These are phyloP conservation scores for Ophiocordyceps unilateralis DNA, from an alignment of 2,329 filamentous ascomycete genomes.

Conservation along the genomic window DNA sequence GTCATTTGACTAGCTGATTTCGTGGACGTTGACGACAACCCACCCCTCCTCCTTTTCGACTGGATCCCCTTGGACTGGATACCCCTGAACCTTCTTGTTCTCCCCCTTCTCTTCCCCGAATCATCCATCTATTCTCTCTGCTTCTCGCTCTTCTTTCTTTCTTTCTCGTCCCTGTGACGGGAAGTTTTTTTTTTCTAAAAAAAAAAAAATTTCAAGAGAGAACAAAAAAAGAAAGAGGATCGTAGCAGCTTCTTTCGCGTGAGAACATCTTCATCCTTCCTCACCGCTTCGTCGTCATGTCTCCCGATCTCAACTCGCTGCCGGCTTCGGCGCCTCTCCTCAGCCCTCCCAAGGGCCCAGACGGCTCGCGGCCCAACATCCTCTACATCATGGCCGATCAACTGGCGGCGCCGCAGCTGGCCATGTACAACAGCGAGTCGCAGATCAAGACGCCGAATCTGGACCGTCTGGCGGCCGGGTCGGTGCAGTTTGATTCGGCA, in stretches of 20 bases:
- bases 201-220: no score
- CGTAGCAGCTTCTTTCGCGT: no score
- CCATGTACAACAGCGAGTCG: constrained; percentile 78
- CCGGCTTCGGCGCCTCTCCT: constrained; percentile 32
- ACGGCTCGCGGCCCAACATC: constrained; percentile 21
- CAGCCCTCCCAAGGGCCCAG: constrained; percentile 7
- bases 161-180: background rate
- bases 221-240: background rate
- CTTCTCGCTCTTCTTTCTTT: background rate
- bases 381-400: constrained; percentile 93
- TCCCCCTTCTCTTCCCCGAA: no score
- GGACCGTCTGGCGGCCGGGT: constrained; percentile 61
- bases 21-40: no score
- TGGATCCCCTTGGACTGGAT: no score
- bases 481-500: constrained; percentile 82
- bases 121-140: no score
- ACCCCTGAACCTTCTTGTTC: no score
- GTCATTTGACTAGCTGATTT: no score
- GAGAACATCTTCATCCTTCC: no score
- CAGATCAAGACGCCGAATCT: constrained; percentile 88
- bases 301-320: constrained; percentile 59
- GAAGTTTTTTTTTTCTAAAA: no score
- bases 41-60: no score
- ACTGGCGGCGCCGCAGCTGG: constrained; percentile 74
- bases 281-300: constrained; percentile 37